Conservation (phyloP, 1,284 basidiomycete species). For the Ceratobasidium sp. region DNA sequence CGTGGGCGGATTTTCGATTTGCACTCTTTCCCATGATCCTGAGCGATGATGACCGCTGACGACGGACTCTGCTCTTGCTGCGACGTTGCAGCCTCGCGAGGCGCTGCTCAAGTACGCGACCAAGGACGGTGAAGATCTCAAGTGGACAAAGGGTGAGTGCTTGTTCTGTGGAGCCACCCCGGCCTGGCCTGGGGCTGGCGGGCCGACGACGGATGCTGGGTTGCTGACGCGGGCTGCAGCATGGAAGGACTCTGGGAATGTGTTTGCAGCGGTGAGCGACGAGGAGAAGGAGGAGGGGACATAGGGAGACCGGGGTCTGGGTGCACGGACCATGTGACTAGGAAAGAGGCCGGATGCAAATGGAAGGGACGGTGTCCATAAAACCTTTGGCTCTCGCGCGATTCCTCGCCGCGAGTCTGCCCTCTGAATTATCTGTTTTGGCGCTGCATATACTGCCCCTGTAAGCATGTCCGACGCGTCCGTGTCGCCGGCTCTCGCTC, state of each 20-base stretch:
- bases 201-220: constrained; percentile 56
- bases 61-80: constrained; percentile 42
- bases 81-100: constrained; percentile 79
- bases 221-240: constrained; percentile 57
- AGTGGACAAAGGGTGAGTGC: constrained; percentile 80
- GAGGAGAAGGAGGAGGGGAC: constrained; percentile 63
- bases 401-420: constrained; percentile 29
- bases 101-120: constrained; percentile 94
- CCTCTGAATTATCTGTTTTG: constrained; percentile 36
- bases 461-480: constrained; percentile 36
- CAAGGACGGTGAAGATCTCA: constrained; percentile 73
- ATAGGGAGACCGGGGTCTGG: constrained; percentile 9
- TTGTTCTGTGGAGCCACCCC: no score
- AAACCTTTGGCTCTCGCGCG: constrained; percentile 35
- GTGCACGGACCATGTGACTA: constrained; percentile 40
- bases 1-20: constrained; percentile 9
- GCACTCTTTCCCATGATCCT: constrained; percentile 40
- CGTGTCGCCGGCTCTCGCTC: constrained; percentile 24
- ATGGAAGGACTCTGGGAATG: constrained; percentile 77
- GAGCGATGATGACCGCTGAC: constrained; percentile 44
- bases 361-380: constrained; percentile 36
- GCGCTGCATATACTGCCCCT: constrained; percentile 12
- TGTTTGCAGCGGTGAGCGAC: constrained; percentile 65
- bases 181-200: constrained; percentile 34
- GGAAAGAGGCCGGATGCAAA: constrained; percentile 30